These are phyloP conservation scores for Viola odorata DNA, from an alignment of 345 rosid species.

Conservation along the genomic window DNA sequence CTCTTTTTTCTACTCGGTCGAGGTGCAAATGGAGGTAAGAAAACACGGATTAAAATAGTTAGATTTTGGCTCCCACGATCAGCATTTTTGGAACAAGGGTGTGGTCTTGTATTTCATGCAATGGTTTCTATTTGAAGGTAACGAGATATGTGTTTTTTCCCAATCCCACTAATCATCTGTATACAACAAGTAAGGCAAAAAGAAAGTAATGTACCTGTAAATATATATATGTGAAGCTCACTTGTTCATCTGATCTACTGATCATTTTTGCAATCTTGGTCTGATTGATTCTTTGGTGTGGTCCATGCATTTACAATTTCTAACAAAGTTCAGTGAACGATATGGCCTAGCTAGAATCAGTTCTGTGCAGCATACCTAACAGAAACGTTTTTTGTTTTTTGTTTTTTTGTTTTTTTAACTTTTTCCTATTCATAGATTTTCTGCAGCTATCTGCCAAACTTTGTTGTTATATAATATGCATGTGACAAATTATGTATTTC, in stretches of 20 bases:
- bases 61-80: conserved; percentile 27
- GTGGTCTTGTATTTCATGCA: conserved; percentile 16
- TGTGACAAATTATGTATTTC: background rate
- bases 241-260: conserved; percentile 13
- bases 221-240: conserved; percentile 23
- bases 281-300: background rate
- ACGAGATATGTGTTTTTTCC: conserved; percentile 16
- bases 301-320: too few species aligned
- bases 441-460: background rate
- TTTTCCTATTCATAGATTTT: background rate
- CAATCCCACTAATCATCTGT: conserved; percentile 28
- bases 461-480: background rate
- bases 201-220: conserved; percentile 28
- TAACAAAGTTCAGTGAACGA: background rate
- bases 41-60: conserved; percentile 19
- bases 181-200: conserved; percentile 22
- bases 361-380: too few species aligned
- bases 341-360: too few species aligned
- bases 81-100: conserved; percentile 23
- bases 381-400: too few species aligned
- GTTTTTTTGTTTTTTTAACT: too few species aligned
- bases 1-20: conserved; percentile 30
- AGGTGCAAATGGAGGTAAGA: conserved; percentile 32
- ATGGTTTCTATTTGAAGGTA: conserved; percentile 18
- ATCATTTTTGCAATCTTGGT: too few species aligned